Base-by-base conservation (phyloP, 306 rosid genomes). In the Albizia julibrissin region DNA sequence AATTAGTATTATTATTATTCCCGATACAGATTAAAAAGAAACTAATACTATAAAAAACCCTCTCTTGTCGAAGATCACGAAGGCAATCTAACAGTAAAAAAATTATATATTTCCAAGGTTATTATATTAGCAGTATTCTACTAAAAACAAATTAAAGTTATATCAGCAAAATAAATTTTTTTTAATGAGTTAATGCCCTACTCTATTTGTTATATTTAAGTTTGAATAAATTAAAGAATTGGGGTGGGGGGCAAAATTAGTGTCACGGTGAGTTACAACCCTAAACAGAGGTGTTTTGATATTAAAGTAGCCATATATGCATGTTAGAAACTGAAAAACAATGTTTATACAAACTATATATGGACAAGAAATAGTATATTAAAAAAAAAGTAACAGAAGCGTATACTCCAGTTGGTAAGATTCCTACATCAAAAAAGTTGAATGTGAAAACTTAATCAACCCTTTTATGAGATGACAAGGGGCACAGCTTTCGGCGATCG, bases 401-500 rank as follows among this genome's bases (percentile, higher is more conserved):
- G 5, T 22, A 0, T 46, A 46, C 16, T 46, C 18, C 66, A 11
- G 16, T 22, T 0, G 34, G 15, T 37, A 72, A 14, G 54, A 24
- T 46, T 72, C 62, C n/a, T 12, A 72, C 15, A 72, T 72, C 0
- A 19, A 3, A 46, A 47, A 46, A 47, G 62, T 47, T 26, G 52
- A 72, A 8, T 16, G 24, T 9, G 62, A 27, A 56, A n/a, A 56
- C 62, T 56, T 56, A 49, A 15, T 29, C 3, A 50, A 33, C 58
- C 37, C 58, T 46, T 44, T 71, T 13, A 5, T 26, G 62, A 16
- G 58, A 72, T 46, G 54, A 47, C 76, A 47, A 73, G 9, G 26
- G 77, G 27, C 77, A 49, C 43, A 47, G 43, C 77, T 73, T 73
- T 73, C 64, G 77, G 77, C 64, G 56, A 47, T 18, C 7, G 6